Evolutionary conservation across 2,329 filamentous ascomycete species (phyloP), one percentile per base, ranked within the genome.

Genomic region (Sphaerostilbella broomeana): DNA sequence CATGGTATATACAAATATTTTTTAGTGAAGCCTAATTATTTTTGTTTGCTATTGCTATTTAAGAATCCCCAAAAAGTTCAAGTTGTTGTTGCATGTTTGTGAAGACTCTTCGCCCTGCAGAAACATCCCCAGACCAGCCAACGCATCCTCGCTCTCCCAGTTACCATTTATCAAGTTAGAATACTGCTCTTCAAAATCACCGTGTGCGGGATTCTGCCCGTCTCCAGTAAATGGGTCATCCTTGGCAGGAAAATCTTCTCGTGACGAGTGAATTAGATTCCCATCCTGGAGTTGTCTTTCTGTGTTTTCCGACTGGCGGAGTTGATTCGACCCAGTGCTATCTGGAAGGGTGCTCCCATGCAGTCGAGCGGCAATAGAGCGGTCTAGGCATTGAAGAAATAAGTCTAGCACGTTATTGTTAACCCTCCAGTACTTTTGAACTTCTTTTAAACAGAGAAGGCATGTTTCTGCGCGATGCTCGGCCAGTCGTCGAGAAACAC

Each of bases 371-470:
- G 58, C 59, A 20, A 63, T 63, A 3, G 61, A 61, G 10, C 57
- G 56, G 38, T 64, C 61, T 5, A 63, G 55, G 4, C 63, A 63
- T 17, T 58, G 59, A 0, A 64, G 47, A 19, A 64, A 64, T 5
- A 64, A 44, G 17, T 64, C 60, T 5, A 64, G 52, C 1, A 63
- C 50, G 22, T 60, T 61, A 45, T 61, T 63, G 50, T 64, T 64
- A 43, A 63, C 61, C 13, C 57, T 50, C 61, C 60, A 64, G 46
- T 62, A 63, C n/a, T 62, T 61, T 18, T 63, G 59, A 1, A 64
- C 53, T 44, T 63, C 61, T 27, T 62, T 56, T 2, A 64, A 51
- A 4, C 59, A 59, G 3, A 64, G 47, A 2, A 63, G 57, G 25
- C 60, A 64, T 44, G 62, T 56, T 22, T 62, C 59, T 1, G 61